These are phyloP conservation scores for Albugo laibachii DNA, from an alignment of 352 stramenopile genomes.

Conservation along the genomic window DNA sequence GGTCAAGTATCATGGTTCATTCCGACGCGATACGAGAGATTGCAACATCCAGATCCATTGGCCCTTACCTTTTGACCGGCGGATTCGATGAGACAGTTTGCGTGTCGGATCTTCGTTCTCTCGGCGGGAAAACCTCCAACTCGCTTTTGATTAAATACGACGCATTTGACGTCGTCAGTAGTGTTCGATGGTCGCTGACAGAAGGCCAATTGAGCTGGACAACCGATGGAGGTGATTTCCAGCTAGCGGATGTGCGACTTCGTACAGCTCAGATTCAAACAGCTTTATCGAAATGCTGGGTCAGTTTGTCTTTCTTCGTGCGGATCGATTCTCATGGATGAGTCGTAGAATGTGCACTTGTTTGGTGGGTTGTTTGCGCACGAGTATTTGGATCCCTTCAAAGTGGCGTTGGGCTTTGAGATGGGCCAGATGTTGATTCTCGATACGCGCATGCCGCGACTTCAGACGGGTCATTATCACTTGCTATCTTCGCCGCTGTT, in stretches of 20 bases:
- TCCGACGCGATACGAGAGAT: slow-evolving; percentile 55
- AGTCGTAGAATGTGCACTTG: slow-evolving; percentile 13
- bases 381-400: slow-evolving; percentile 31
- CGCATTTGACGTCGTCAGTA: slow-evolving; percentile 60
- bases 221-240: slow-evolving; percentile 56
- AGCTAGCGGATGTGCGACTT: slow-evolving; percentile 29
- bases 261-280: slow-evolving; percentile 12
- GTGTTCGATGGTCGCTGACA: slow-evolving; percentile 36
- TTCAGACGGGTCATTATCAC: not conserved
- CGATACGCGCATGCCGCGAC: slow-evolving; percentile 34
- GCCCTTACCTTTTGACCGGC: slow-evolving; percentile 10
- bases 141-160: slow-evolving; percentile 36
- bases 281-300: slow-evolving; percentile 5
- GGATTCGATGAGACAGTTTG: slow-evolving; percentile 68
- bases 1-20: slow-evolving; percentile 31
- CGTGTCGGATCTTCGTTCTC: slow-evolving; percentile 31
- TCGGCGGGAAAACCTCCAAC: slow-evolving; percentile 13
- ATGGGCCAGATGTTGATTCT: slow-evolving; percentile 32
- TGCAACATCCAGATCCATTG: slow-evolving; percentile 15
- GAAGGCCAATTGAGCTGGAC: slow-evolving; percentile 48
- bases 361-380: slow-evolving; percentile 51
- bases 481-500: slow-evolving; percentile 13
- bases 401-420: slow-evolving; percentile 47
- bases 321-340: slow-evolving; percentile 4
- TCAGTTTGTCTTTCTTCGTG: slow-evolving; percentile 1